Evolutionary conservation across 495 filamentous ascomycete species (phyloP).

Genomic region (Tuber aestivum): DNA sequence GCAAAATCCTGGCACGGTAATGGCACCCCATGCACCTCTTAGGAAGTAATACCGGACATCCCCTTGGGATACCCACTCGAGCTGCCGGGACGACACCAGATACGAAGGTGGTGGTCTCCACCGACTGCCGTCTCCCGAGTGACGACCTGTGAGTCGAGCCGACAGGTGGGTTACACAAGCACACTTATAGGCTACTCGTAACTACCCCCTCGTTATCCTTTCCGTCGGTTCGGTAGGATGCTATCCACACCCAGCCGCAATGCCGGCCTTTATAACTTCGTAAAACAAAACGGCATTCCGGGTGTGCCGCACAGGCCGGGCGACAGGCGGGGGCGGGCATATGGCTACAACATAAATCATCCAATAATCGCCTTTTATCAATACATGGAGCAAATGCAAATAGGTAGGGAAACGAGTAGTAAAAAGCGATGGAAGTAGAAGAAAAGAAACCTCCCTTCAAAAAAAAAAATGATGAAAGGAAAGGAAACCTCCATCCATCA

Average conservation of each 20-base stretch:
- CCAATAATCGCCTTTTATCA: constrained; percentile 2
- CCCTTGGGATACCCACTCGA: not conserved
- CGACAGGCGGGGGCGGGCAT: not conserved
- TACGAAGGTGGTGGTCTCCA: not conserved
- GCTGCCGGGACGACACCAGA: not conserved
- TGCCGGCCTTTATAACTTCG: not conserved
- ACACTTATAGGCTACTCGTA: not conserved
- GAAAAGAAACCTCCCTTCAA: not conserved
- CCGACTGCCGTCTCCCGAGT: too few species aligned
- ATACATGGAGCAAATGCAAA: constrained; percentile 2
- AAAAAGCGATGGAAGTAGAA: not conserved
- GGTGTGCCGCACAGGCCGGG: not conserved
- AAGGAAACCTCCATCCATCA: constrained; percentile 2
- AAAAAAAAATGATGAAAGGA: not conserved
- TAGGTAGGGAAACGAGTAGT: not conserved
- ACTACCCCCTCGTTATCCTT: not conserved
- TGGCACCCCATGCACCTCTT: not conserved
- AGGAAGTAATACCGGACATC: not conserved
- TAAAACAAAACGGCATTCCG: not conserved
- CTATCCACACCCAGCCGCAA: too few species aligned
- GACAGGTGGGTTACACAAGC: not conserved
- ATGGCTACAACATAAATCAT: not conserved
- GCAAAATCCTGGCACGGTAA: not conserved
- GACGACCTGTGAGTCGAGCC: too few species aligned
- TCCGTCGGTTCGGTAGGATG: not conserved